These are phyloP conservation scores for Rhododendron molle DNA, from an alignment of 148 eudicot genomes.

Conservation along the genomic window DNA sequence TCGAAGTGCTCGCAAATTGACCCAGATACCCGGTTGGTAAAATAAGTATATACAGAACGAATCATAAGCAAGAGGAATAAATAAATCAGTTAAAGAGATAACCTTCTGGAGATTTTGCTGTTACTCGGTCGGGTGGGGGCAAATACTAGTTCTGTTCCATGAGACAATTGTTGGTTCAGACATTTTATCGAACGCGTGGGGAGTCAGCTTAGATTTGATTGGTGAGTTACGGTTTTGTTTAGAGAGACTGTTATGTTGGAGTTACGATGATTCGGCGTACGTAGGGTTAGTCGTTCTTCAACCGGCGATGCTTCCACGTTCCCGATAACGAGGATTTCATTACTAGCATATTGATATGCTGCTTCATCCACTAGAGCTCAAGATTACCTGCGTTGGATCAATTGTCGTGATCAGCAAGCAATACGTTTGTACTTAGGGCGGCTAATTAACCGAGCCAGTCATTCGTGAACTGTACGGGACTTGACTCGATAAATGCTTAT, in stretches of 20 bases:
- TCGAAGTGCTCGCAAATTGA: too few relatives aligned
- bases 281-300: slow-evolving; percentile 7
- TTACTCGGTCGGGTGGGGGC: too few relatives aligned
- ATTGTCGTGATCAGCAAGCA: too few relatives aligned
- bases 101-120: too few relatives aligned
- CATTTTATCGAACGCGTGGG: slow-evolving; percentile 46
- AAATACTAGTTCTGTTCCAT: slow-evolving; percentile 24
- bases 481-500: too few relatives aligned
- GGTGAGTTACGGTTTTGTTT: slow-evolving; percentile 23
- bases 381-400: too few relatives aligned
- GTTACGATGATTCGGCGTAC: neutral
- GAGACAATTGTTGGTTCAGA: slow-evolving; percentile 30
- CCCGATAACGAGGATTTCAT: neutral
- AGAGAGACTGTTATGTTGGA: slow-evolving; percentile 8
- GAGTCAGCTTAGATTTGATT: slow-evolving; percentile 22
- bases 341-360: too few relatives aligned
- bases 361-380: too few relatives aligned
- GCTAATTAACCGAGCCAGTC: too few relatives aligned
- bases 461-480: too few relatives aligned
- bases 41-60: neutral
- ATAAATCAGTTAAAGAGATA: neutral
- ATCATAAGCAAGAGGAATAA: neutral
- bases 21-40: too few relatives aligned
- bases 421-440: too few relatives aligned
- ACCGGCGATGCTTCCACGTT: slow-evolving; percentile 17